phyloP scores from a whole-genome alignment of 2,329 filamentous ascomycete genomes.

The Aspergillus vadensis region DNA sequence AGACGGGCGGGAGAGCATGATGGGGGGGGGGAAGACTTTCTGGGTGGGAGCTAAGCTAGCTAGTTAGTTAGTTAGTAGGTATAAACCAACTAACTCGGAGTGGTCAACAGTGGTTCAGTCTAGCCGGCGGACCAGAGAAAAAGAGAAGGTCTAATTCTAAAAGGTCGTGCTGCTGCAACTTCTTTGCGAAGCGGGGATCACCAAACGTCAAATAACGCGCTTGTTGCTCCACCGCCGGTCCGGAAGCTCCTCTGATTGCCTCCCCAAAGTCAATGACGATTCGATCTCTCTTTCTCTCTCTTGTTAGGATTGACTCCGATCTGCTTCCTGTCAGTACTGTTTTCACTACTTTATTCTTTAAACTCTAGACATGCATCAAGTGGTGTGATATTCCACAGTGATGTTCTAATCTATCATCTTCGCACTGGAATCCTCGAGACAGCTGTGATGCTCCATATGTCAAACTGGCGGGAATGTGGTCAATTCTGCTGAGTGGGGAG shows the following conservation, averaged over 20 bases:
- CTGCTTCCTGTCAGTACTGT: not conserved
- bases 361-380: too few species aligned
- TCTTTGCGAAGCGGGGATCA: slow-evolving; percentile 6
- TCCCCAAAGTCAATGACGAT: slow-evolving; percentile 1
- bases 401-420: too few species aligned
- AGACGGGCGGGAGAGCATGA: slow-evolving; percentile 5
- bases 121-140: slow-evolving; percentile 5
- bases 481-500: not conserved
- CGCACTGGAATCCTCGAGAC: too few species aligned
- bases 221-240: not conserved
- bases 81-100: not conserved
- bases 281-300: not conserved
- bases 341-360: too few species aligned
- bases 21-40: not conserved
- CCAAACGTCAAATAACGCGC: slow-evolving; percentile 8
- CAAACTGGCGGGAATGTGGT: not conserved
- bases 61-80: too few species aligned
- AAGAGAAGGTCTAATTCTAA: not conserved
- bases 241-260: not conserved
- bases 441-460: not conserved
- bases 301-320: not conserved
- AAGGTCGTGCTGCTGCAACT: not conserved
- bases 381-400: too few species aligned
- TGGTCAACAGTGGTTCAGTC: slow-evolving; percentile 1
- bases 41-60: not conserved